Evolutionary conservation across 805 yeast species (phyloP), one percentile per base, ranked within the genome.

Genomic region (Candida tibetensis): DNA sequence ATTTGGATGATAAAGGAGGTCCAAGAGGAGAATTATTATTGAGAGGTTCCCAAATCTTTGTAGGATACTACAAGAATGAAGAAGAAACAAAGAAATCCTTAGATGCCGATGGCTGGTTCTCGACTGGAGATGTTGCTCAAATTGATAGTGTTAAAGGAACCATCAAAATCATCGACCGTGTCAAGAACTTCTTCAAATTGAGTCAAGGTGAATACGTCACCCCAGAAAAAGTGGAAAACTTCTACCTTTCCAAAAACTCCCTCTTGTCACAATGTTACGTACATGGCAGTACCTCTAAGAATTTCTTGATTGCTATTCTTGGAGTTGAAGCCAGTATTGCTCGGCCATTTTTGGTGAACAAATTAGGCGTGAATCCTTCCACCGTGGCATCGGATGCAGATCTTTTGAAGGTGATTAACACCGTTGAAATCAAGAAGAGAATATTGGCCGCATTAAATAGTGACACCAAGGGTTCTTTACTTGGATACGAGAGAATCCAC

Each of bases 141-240:
- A 40, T 47, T 32, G 17, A 18, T 21, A 8, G 14, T 33, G 27
- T 30, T 12, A 45, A 44, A 2, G 63, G 63, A 4, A 48, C 49
- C 7, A 44, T 58, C 23, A 46, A 41, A 32, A 58, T 58, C 28
- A 48, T 57, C 29, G 63, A 58, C 44, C 46, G 63, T n/a, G 62
- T 58, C 33, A 58, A 58, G 54, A 58, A 58, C 52, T 58, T 58
- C 43, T 58, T 58, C 53, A 58, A 58, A 48, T 56, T 58, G 49
- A 44, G 58, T 10, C 63, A 58, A 30, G 63, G 63, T 32, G 63
- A 58, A 45, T 58, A 58, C 37, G 54, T 58, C 14, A 53, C 62
- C 8, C 63, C 63, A 6, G 63, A 58, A 32, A 57, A 58, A 49
- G 46, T 58, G 21, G 63, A 58, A 40, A 58, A 53, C 38, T 32